Percentiles rank a stretch among this genome's conserved stretches.
These are phyloP conservation scores for Penicillium cinerascens DNA, from an alignment of 495 filamentous ascomycete genomes.

Conservation along the genomic window DNA sequence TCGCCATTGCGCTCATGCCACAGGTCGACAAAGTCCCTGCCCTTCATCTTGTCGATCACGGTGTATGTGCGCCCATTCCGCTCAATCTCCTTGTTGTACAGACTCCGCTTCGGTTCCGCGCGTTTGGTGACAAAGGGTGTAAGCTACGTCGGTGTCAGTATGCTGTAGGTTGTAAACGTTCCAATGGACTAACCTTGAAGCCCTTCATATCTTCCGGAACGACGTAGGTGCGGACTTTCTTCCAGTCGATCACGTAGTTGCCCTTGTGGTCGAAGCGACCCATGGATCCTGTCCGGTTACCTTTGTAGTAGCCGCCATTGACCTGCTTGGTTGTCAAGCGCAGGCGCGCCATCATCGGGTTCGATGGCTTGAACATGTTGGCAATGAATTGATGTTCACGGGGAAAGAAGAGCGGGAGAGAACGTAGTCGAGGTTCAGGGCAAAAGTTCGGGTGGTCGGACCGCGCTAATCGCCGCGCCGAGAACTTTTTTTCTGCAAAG, in stretches of 20 bases:
- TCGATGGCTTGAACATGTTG: constrained; percentile 66
- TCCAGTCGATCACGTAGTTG: constrained; percentile 75
- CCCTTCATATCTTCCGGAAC: constrained; percentile 62
- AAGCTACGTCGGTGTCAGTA: constrained; percentile 49
- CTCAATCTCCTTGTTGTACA: constrained; percentile 35
- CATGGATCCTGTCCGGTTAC: constrained; percentile 81
- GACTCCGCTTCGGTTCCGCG: constrained; percentile 44
- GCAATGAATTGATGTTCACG: background rate
- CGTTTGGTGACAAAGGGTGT: constrained; percentile 78
- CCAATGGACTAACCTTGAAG: constrained; percentile 62
- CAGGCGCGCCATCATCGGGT: constrained; percentile 60
- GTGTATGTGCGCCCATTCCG: constrained; percentile 23
- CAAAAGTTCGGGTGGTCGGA: constrained; percentile 25
- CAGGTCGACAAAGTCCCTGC: constrained; percentile 37
- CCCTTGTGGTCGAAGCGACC: constrained; percentile 83
- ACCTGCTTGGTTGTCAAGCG: constrained; percentile 89
- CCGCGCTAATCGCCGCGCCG: constrained; percentile 38
- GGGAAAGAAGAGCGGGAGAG: constrained; percentile 3
- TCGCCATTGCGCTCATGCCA: constrained; percentile 37
- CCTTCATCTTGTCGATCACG: constrained; percentile 31
- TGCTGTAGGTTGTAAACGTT: background rate
- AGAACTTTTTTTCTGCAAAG: constrained; percentile 39
- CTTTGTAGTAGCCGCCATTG: constrained; percentile 95
- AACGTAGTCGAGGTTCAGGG: constrained; percentile 3
- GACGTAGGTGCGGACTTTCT: constrained; percentile 87